These are phyloP conservation scores for Fusarium nygamai DNA, from an alignment of 2,329 filamentous ascomycete species.

Conservation along the genomic window DNA sequence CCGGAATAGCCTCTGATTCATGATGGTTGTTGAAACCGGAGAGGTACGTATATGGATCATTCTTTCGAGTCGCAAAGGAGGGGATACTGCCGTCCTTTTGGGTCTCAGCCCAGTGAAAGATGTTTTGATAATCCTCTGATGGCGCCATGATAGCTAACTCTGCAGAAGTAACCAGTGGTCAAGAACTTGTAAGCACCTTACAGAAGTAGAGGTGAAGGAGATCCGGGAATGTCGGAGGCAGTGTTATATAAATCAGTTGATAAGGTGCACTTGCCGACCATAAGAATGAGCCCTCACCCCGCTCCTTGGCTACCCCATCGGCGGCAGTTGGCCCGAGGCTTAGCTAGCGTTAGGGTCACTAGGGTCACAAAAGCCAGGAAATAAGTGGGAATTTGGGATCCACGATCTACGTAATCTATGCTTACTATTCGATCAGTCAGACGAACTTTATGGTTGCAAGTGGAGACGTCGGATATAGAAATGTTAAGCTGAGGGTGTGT, in stretches of 20 bases:
- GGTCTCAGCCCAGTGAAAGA: constrained; percentile 69
- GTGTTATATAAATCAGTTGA: neutral
- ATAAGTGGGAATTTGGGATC: neutral
- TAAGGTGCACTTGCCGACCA: neutral
- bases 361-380: neutral
- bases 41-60: constrained; percentile 63
- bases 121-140: constrained; percentile 56
- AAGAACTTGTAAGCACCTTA: too few species aligned
- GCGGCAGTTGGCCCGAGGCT: neutral
- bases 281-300: neutral
- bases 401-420: neutral
- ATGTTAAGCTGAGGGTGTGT: neutral
- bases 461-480: neutral
- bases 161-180: too few species aligned
- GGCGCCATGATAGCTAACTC: too few species aligned
- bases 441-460: neutral
- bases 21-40: constrained; percentile 62
- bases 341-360: neutral
- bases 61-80: constrained; percentile 58
- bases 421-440: constrained; percentile 28
- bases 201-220: neutral
- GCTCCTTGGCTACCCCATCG: neutral
- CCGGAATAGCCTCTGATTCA: constrained; percentile 56
- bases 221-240: neutral
- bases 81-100: constrained; percentile 65